Evolutionary conservation across 805 yeast species (phyloP).

Genomic region (Millerozyma acaciae): DNA sequence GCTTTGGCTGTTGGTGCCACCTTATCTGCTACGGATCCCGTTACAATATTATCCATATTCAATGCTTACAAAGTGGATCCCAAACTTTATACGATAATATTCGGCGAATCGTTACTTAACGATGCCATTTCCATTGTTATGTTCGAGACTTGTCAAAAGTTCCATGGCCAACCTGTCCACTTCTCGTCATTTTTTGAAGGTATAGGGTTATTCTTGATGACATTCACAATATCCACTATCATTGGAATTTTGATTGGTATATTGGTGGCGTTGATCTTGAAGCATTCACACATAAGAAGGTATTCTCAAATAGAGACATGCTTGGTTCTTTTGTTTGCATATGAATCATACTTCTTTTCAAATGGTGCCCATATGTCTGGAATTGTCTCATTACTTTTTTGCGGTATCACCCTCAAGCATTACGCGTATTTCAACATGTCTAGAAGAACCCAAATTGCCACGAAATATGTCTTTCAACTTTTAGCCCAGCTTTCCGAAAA

Average conservation of each 20-base stretch:
- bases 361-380: constrained; percentile 99
- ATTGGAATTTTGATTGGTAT: constrained; percentile 89
- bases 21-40: constrained; percentile 97
- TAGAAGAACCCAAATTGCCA: constrained; percentile 92
- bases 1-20: constrained; percentile 98
- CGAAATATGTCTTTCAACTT: constrained; percentile 90
- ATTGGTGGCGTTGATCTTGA: constrained; percentile 80
- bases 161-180: constrained; percentile 77
- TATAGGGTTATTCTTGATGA: constrained; percentile 86
- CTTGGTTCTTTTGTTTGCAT: constrained; percentile 82
- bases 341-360: constrained; percentile 94
- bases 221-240: constrained; percentile 83
- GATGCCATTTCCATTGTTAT: constrained; percentile 98
- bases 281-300: constrained; percentile 88
- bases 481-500: constrained; percentile 94
- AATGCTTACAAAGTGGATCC: constrained; percentile 98
- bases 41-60: constrained; percentile 91
- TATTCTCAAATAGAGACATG: constrained; percentile 98
- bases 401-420: constrained; percentile 95
- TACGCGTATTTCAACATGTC: constrained; percentile 98
- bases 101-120: constrained; percentile 91
- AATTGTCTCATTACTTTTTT: constrained; percentile 87
- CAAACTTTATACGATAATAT: constrained; percentile 90
- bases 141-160: constrained; percentile 97
- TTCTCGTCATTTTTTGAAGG: constrained; percentile 86